Conservation (phyloP, 441 rosid genomes). For the Populus hybrid region DNA sequence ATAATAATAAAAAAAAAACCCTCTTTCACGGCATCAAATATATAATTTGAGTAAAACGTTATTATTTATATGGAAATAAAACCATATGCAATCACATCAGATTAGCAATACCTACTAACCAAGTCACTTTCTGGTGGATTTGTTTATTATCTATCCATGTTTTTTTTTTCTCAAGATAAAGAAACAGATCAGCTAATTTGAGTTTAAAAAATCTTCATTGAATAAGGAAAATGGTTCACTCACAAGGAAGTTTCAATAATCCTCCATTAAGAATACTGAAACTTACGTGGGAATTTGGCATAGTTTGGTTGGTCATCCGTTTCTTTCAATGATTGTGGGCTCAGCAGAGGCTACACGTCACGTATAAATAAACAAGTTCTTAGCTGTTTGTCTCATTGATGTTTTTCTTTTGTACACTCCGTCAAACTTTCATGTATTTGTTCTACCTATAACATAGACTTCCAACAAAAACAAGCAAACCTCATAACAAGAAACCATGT, state of each 20-base stretch:
- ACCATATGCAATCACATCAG: no score
- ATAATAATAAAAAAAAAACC: no score
- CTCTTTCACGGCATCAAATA: no score
- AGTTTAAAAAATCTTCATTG: no score
- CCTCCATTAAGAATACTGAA: not conserved
- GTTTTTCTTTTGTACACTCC: not conserved
- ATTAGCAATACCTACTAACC: no score
- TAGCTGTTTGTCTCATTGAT: not conserved
- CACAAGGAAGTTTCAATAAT: not conserved
- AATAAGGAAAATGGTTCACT: not conserved
- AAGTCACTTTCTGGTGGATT: no score
- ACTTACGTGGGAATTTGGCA: not conserved
- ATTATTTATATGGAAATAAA: no score
- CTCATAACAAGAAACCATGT: conserved; percentile 22
- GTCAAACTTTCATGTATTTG: not conserved
- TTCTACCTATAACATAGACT: not conserved
- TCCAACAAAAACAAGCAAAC: not conserved
- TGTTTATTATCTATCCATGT: no score
- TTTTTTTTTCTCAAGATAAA: not conserved
- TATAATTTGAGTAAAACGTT: no score
- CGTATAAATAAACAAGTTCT: not conserved
- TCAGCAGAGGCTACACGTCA: not conserved
- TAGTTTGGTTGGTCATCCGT: not conserved
- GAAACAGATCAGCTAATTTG: not conserved
- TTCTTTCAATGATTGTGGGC: not conserved